Evolutionary conservation across 108 stramenopile species (phyloP), one percentile per base, ranked within the genome.

Genomic region (Cyclotella atomus): DNA sequence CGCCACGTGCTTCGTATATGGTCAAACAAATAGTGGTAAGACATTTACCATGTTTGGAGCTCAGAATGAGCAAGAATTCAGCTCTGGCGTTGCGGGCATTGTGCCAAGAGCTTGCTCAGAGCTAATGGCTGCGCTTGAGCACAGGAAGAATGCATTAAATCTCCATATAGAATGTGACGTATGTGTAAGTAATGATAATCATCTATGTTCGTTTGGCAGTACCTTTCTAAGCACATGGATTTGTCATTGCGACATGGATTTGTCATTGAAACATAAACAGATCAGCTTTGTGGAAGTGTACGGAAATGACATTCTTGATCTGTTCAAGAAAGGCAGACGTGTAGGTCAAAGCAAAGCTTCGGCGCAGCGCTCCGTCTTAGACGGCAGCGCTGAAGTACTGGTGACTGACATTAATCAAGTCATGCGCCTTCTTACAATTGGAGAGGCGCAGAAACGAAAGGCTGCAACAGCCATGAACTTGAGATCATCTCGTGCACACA

Each of bases 11-110:
- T 46, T 90, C n/a, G 87, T 85, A 12, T 93, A 93, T 68, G 92
- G 92, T 1, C 88, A 89, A 60, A 92, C 91, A 19, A 88, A 89
- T 38, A 46, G 64, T 2, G 91, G 91, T 4, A 93, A 93, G 47
- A 89, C 88, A 7, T 76, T 77, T 64, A 89, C 87, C 14, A 89
- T 93, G 89, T 91, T 88, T 68, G 90, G 90, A 23, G 71, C 71
- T 12, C 38, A 74, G 52, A 80, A 46, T 23, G 14, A 29, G 8
- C 55, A 69, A n/a, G 46, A 60, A 17, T 38, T 29, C 3, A 33
- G 30, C 35, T 66, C 62, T 1, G 55, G 69, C 33, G 25, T 75
- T 27, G 47, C 33, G 36, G 85, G 85, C 17, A 75, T 85, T 44
- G 68, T 85, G 12, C 85, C 85, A 32, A 82, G 83, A 34, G 85